Evolutionary conservation across 2,329 filamentous ascomycete genomes (phyloP).

Genomic region (Ophiosphaerella narmari): DNA sequence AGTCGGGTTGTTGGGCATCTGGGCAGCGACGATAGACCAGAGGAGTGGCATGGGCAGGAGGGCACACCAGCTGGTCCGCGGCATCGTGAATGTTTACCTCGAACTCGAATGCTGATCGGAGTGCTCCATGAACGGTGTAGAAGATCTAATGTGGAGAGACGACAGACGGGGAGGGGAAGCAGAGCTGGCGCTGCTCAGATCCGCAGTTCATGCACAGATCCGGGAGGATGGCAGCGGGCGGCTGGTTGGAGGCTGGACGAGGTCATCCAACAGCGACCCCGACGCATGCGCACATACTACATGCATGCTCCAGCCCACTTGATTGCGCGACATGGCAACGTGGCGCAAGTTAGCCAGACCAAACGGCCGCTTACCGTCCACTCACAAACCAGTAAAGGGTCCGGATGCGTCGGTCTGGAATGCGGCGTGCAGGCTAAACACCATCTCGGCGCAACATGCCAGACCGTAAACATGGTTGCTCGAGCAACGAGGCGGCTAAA

Average conservation of each 20-base stretch:
- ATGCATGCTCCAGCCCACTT: constrained; percentile 12
- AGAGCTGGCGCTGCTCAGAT: constrained; percentile 27
- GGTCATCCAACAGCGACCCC: constrained; percentile 42
- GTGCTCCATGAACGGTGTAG: constrained; percentile 25
- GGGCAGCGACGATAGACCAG: constrained; percentile 30
- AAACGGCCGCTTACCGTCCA: constrained; percentile 18
- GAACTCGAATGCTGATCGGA: constrained; percentile 17
- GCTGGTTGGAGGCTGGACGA: constrained; percentile 7
- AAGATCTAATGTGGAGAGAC: constrained; percentile 16
- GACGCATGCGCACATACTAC: constrained; percentile 1
- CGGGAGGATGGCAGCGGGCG: constrained; percentile 28
- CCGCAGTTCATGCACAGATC: constrained; percentile 40
- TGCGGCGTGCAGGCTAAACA: constrained; percentile 10
- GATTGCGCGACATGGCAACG: constrained; percentile 22
- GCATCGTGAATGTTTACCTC: constrained; percentile 20
- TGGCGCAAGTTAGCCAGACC: constrained; percentile 12
- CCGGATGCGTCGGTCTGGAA: constrained; percentile 15
- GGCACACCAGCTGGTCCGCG: constrained; percentile 3
- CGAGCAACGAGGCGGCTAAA: constrained; percentile 3
- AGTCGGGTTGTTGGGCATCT: constrained; percentile 78
- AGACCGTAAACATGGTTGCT: constrained; percentile 15
- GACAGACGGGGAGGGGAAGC: constrained; percentile 10
- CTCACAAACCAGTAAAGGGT: constrained; percentile 7
- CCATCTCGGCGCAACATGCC: constrained; percentile 15
- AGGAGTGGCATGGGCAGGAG: constrained; percentile 8